phyloP scores from a whole-genome alignment of 805 yeast genomes.

The Monosporozyma yasuniensis region DNA sequence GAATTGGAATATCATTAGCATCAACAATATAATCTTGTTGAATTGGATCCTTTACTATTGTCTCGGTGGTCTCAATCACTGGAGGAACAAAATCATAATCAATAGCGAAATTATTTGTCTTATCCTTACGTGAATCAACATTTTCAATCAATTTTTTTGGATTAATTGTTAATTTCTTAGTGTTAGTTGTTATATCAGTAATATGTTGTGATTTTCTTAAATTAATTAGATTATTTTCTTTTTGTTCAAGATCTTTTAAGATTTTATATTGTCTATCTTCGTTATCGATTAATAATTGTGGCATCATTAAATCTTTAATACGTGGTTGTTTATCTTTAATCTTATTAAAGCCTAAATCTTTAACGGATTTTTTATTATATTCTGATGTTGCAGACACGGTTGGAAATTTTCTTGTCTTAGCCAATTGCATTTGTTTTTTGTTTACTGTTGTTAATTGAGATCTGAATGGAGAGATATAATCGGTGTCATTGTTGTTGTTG shows the following conservation, averaged over 20 bases:
- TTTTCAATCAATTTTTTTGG: neutral
- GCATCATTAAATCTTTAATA: constrained; percentile 28
- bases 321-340: constrained; percentile 13
- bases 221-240: constrained; percentile 19
- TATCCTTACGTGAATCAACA: neutral
- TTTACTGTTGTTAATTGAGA: neutral
- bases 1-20: neutral
- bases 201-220: constrained; percentile 19
- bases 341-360: constrained; percentile 22
- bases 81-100: constrained; percentile 4
- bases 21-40: neutral
- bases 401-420: constrained; percentile 16
- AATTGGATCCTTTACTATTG: neutral
- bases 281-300: constrained; percentile 19
- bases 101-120: neutral
- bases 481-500: neutral
- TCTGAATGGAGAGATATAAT: constrained; percentile 11
- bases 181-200: neutral
- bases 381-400: constrained; percentile 24
- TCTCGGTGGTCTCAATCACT: neutral
- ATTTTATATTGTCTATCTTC: constrained; percentile 21
- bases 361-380: constrained; percentile 12
- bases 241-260: constrained; percentile 17
- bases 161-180: neutral
- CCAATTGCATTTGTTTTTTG: constrained; percentile 3